Percentiles rank a stretch among this genome's conserved stretches.
Evolutionary conservation across 345 rosid genomes (phyloP).

Genomic region (Euphorbia peplus): DNA sequence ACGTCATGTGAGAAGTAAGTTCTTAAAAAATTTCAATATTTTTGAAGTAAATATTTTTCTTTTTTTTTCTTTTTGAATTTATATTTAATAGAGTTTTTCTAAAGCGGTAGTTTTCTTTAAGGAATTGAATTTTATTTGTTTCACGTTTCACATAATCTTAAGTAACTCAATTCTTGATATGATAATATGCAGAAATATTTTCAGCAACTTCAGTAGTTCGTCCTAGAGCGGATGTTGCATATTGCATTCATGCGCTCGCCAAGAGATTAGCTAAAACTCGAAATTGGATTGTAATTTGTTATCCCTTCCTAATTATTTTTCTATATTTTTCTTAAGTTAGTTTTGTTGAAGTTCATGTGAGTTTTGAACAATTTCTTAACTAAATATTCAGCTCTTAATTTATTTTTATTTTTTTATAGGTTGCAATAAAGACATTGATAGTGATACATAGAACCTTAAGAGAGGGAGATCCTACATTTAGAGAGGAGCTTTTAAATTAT

Average conservation of each 20-base stretch:
- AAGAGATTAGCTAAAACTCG: constrained; percentile 82
- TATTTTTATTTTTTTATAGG: constrained; percentile 39
- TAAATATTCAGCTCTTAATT: too few relatives aligned
- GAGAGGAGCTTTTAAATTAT: constrained; percentile 80
- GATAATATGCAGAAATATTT: constrained; percentile 51
- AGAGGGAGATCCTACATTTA: constrained; percentile 92
- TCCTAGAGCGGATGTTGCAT: constrained; percentile 93
- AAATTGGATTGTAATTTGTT: constrained; percentile 70
- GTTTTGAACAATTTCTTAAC: too few relatives aligned
- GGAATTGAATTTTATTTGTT: background rate
- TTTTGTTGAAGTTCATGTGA: too few relatives aligned
- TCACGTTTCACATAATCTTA: background rate
- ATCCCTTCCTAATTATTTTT: background rate
- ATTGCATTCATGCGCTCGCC: constrained; percentile 82
- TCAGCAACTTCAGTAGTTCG: constrained; percentile 83
- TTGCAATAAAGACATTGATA: constrained; percentile 82
- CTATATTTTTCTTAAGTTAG: too few relatives aligned
- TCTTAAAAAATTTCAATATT: too few relatives aligned
- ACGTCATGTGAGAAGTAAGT: constrained; percentile 90
- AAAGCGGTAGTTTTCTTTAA: too few relatives aligned
- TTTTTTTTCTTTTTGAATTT: background rate
- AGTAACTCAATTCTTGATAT: background rate
- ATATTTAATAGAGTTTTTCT: too few relatives aligned
- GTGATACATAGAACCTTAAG: constrained; percentile 95
- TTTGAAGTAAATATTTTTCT: too few relatives aligned